Evolutionary conservation across 1,284 basidiomycete species (phyloP), one percentile per base, ranked within the genome.

Genomic region (Puccinia novopanici): DNA sequence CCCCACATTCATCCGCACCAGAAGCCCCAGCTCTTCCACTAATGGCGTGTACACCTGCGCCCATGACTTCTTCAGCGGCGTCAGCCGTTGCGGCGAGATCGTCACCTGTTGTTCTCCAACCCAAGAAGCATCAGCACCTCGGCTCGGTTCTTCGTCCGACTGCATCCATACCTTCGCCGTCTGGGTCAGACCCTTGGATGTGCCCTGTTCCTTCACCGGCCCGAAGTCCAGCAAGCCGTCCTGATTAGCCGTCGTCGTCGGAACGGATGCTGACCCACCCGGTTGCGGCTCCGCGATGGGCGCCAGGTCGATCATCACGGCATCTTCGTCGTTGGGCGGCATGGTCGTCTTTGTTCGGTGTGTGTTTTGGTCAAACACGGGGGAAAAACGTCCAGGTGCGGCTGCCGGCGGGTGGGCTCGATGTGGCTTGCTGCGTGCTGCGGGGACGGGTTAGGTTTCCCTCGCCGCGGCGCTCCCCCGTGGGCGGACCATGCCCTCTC

Each of bases 11-110:
- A 80, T 70, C 61, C 70, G 24, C n/a, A 80, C 78, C 57, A 73
- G 57, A 37, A 80, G 50, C 6, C 78, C 78, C 34, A 80, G 55
- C 37, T 80, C 70, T 30, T 80, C 78, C 15, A 80, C 78, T 10
- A 80, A 19, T 22, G 68, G 78, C 10, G 78, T 73, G 50, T 80
- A 80, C 30, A 80, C 73, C 45, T 80, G 78, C 15, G 78, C 70
- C 78, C 78, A 73, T 9, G 78, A 48, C 15, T 59, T 61, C 68
- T 80, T 80, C 45, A 80, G 59, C 3, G 78, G 78, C 24, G 78
- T 55, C 22, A 80, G 42, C 27, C 70, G 78, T 22, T 80, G 78
- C 22, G 78, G 78, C 9, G 78, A 70, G 34, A 80, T 80, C 15
- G 78, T 12, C 19, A 80, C 78, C 78, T 74, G 48, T 52, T 52